Conservation (phyloP, 140 eudicot species). For the Bidens hawaiensis region DNA sequence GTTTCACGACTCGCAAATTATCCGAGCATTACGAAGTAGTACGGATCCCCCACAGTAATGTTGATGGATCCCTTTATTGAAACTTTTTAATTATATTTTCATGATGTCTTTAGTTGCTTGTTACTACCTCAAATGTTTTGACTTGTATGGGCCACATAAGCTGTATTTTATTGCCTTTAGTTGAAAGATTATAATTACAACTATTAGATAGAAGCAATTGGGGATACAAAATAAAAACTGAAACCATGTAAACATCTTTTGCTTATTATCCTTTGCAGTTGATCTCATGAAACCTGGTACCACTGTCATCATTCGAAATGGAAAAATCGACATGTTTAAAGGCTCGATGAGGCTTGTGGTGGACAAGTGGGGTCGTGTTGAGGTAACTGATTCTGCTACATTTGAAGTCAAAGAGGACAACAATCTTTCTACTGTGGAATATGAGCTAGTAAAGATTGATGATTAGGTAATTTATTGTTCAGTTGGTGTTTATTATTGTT, state of each 20-base stretch:
- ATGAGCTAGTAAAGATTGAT: conserved; percentile 52
- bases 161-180: neutral
- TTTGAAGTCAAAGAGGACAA: conserved; percentile 45
- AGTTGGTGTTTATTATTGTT: conserved; percentile 14
- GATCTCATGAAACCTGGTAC: conserved; percentile 58
- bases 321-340: conserved; percentile 59
- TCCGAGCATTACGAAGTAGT: too few species aligned
- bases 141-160: neutral
- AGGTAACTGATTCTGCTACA: conserved; percentile 41
- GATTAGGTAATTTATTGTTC: conserved; percentile 8
- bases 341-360: conserved; percentile 70
- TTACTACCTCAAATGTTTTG: neutral
- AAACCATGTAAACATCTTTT: neutral
- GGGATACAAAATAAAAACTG: neutral
- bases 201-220: neutral
- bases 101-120: neutral
- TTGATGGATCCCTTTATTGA: neutral
- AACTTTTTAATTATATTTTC: neutral
- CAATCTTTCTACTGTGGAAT: conserved; percentile 55
- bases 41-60: too few species aligned
- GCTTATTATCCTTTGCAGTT: conserved; percentile 29
- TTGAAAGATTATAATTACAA: neutral
- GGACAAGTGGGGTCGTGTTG: conserved; percentile 65
- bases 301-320: conserved; percentile 48
- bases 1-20: too few species aligned